Evolutionary conservation across 345 rosid species (phyloP).

Genomic region (Aegle marmelos): DNA sequence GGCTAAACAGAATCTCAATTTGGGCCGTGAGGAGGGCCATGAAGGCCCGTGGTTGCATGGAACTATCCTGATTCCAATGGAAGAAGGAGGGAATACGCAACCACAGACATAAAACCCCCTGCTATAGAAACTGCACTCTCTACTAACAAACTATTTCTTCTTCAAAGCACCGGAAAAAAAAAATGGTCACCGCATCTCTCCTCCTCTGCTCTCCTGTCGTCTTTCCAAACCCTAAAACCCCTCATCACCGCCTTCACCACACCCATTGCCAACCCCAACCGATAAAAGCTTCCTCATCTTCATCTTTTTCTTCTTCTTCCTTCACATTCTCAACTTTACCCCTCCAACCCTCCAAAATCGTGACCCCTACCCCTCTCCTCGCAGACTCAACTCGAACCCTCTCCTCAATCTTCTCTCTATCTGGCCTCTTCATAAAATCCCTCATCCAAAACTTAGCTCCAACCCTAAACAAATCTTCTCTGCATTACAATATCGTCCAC

Average conservation of each 20-base stretch:
- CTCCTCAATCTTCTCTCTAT: slow-evolving; percentile 31
- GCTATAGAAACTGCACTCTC: slow-evolving; percentile 4
- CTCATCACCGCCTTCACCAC: not conserved
- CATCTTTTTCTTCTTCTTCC: not conserved
- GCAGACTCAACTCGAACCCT: slow-evolving; percentile 43
- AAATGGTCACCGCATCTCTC: not conserved
- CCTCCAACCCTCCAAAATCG: not conserved
- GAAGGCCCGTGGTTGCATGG: not conserved
- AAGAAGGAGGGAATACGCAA: not conserved
- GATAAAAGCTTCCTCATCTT: not conserved
- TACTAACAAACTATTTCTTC: not conserved
- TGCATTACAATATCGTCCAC: slow-evolving; percentile 22
- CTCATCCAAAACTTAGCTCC: slow-evolving; percentile 24
- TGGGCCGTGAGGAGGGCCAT: not conserved
- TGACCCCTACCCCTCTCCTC: slow-evolving; percentile 19
- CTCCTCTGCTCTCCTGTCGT: not conserved
- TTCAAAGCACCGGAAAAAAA: not conserved
- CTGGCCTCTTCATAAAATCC: slow-evolving; percentile 25
- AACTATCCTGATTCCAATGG: not conserved
- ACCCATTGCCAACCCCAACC: not conserved
- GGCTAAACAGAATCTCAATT: not conserved
- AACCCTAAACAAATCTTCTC: slow-evolving; percentile 16
- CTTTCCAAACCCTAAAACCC: not conserved
- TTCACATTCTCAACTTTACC: not conserved
- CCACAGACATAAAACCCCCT: not conserved